Conservation (phyloP, 306 rosid genomes). For the Fragaria vesca region DNA sequence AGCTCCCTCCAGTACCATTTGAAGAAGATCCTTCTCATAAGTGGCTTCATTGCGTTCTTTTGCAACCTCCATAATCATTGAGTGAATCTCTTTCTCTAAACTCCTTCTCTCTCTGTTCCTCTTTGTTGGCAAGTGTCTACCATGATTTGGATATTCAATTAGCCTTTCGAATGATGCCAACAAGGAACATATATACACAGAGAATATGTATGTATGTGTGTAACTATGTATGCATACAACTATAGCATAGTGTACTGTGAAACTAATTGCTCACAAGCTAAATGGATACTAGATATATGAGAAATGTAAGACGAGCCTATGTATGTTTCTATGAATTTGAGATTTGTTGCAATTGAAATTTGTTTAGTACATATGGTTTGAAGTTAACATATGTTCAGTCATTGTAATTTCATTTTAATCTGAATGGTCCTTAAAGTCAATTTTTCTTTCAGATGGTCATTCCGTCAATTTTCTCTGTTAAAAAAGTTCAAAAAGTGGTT, state of each 20-base stretch:
- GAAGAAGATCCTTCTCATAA: conserved; percentile 55
- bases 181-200: not conserved
- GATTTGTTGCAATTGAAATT: too few species aligned
- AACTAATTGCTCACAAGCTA: not conserved
- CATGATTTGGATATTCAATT: not conserved
- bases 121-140: conserved; percentile 55
- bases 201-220: not conserved
- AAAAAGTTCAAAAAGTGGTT: too few species aligned
- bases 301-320: not conserved
- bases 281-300: not conserved
- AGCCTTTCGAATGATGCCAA: not conserved
- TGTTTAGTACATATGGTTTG: too few species aligned
- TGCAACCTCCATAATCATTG: conserved; percentile 41
- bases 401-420: too few species aligned
- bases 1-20: conserved; percentile 63
- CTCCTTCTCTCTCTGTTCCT: conserved; percentile 55
- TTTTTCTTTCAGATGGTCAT: too few species aligned
- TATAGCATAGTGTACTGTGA: not conserved
- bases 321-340: too few species aligned
- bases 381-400: too few species aligned
- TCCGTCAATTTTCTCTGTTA: too few species aligned
- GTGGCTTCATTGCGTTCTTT: conserved; percentile 36
- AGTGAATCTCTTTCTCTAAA: conserved; percentile 53
- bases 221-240: too few species aligned
- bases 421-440: too few species aligned